Conservation (phyloP, 768 basidiomycete genomes). For the Bullera alba region DNA sequence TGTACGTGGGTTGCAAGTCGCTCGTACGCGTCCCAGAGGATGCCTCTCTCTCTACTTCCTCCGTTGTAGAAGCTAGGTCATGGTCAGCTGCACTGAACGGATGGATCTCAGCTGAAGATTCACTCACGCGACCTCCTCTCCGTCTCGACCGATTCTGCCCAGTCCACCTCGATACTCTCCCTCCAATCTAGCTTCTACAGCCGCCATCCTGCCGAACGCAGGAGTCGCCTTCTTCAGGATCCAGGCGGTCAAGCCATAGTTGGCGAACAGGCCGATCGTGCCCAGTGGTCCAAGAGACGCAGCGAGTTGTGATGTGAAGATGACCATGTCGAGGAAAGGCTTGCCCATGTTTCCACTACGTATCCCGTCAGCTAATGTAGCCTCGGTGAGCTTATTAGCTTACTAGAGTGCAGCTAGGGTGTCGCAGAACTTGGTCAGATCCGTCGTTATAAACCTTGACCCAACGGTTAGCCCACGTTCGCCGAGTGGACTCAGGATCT, state of each 20-base stretch:
- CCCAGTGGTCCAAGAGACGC: constrained; percentile 80
- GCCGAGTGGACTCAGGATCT: constrained; percentile 10
- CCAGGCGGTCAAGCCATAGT: constrained; percentile 78
- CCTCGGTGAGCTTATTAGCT: constrained; percentile 46
- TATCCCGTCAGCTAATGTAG: background rate
- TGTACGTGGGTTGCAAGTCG: constrained; percentile 81
- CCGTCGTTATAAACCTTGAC: constrained; percentile 70
- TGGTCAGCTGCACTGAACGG: no score
- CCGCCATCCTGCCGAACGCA: constrained; percentile 82
- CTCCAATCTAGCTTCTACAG: constrained; percentile 76
- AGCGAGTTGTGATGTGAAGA: constrained; percentile 87
- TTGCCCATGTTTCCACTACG: constrained; percentile 84
- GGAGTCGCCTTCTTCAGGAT: constrained; percentile 81
- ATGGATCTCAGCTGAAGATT: no score
- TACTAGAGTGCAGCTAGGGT: constrained; percentile 80
- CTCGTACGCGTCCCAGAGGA: constrained; percentile 69
- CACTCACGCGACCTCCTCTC: constrained; percentile 83
- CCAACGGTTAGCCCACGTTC: background rate
- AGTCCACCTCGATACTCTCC: constrained; percentile 88
- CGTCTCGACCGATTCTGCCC: constrained; percentile 74
- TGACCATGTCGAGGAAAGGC: constrained; percentile 77
- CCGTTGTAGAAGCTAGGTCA: constrained; percentile 84
- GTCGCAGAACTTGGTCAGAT: constrained; percentile 82
- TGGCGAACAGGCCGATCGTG: constrained; percentile 66
- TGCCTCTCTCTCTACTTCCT: constrained; percentile 70